A percentile compares a stretch with the other conserved stretches of the same genome.
These are phyloP conservation scores for Talaromyces wortmannii DNA, from an alignment of 495 filamentous ascomycete genomes.

Conservation along the genomic window DNA sequence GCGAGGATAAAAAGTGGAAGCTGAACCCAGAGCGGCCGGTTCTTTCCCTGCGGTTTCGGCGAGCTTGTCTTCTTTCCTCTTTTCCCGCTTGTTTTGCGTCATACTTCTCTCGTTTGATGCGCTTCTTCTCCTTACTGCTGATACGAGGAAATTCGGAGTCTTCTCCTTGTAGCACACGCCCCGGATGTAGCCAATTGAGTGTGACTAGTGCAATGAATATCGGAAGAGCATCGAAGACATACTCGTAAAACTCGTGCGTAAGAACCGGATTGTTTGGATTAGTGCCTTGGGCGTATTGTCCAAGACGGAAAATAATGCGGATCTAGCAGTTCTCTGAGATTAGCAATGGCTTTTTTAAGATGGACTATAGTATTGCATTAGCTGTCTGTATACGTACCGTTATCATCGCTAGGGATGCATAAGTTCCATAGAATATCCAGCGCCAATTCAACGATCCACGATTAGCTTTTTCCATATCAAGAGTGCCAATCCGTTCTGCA, in stretches of 20 bases:
- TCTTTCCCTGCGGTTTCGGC: too few relatives aligned
- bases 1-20: too few relatives aligned
- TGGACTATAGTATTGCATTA: slow-evolving; percentile 48
- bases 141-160: slow-evolving; percentile 20
- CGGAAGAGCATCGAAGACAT: slow-evolving; percentile 48
- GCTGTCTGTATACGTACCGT: slow-evolving; percentile 29
- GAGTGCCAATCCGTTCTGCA: slow-evolving; percentile 30
- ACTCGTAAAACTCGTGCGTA: slow-evolving; percentile 45
- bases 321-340: slow-evolving; percentile 6
- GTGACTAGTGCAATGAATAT: slow-evolving; percentile 46
- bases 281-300: slow-evolving; percentile 41
- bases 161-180: slow-evolving; percentile 38
- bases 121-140: slow-evolving; percentile 10
- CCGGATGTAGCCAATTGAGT: slow-evolving; percentile 45
- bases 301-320: slow-evolving; percentile 51
- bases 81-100: background rate
- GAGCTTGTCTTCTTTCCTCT: slow-evolving; percentile 51
- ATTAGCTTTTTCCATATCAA: slow-evolving; percentile 8
- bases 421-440: slow-evolving; percentile 39
- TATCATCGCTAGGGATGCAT: slow-evolving; percentile 42
- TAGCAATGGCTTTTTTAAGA: slow-evolving; percentile 33
- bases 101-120: background rate
- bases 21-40: too few relatives aligned
- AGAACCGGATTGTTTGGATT: slow-evolving; percentile 30
- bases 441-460: slow-evolving; percentile 23